These are phyloP conservation scores for Oryza punctata DNA, from an alignment of 176 grass and related monocot species.

Conservation along the genomic window DNA sequence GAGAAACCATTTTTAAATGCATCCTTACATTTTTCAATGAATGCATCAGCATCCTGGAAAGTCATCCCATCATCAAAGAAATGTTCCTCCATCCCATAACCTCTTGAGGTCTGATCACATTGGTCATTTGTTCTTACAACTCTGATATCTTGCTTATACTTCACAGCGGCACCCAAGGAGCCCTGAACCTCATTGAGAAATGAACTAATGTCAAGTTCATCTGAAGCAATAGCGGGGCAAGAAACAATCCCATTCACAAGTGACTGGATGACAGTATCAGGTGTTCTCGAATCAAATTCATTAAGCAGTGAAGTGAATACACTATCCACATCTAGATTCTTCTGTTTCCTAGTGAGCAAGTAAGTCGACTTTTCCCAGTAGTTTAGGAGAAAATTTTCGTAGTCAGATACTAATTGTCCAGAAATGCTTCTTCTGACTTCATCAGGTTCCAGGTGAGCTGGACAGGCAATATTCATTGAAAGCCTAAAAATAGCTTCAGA, in stretches of 20 bases:
- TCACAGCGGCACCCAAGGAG: conserved; percentile 52
- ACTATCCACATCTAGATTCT: conserved; percentile 33
- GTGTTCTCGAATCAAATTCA: conserved; percentile 46
- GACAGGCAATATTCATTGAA: conserved; percentile 48
- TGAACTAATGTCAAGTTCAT: conserved; percentile 69
- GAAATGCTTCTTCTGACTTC: conserved; percentile 49
- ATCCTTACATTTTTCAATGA: conserved; percentile 44
- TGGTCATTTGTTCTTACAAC: conserved; percentile 55
- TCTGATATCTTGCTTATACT: conserved; percentile 72
- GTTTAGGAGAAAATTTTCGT: conserved; percentile 55
- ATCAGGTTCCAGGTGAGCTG: conserved; percentile 32
- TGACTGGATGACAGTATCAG: conserved; percentile 53
- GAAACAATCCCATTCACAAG: conserved; percentile 58
- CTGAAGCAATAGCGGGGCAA: conserved; percentile 76
- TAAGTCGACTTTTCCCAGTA: conserved; percentile 68
- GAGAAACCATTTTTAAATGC: conserved; percentile 79
- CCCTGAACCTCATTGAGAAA: conserved; percentile 56
- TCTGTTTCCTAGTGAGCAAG: conserved; percentile 47
- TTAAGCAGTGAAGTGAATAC: conserved; percentile 50
- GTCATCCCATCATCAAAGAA: conserved; percentile 34
- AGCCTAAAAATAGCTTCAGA: conserved; percentile 84
- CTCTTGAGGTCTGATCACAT: conserved; percentile 22
- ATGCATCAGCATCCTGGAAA: conserved; percentile 40
- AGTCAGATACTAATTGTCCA: conserved; percentile 43
- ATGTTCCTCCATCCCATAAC: conserved; percentile 52